These are phyloP conservation scores for Lentinus brumalis DNA, from an alignment of 768 basidiomycete genomes.

Conservation along the genomic window DNA sequence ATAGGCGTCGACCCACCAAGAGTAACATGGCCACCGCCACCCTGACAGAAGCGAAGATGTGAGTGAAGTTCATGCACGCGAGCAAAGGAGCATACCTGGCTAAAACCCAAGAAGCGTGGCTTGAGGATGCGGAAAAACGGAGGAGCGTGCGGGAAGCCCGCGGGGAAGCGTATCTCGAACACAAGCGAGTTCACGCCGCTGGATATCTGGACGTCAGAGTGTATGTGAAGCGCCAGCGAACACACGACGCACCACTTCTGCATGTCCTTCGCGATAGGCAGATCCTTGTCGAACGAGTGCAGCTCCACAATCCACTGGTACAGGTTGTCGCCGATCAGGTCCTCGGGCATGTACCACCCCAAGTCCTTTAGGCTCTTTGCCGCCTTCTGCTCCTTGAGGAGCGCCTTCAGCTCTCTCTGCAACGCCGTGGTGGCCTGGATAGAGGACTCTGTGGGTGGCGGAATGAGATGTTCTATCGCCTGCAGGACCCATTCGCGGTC, in stretches of 20 bases:
- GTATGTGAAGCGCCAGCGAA: not conserved
- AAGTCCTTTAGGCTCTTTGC: slow-evolving; percentile 51
- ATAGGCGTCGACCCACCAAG: slow-evolving; percentile 40
- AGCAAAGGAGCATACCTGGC: slow-evolving; percentile 35
- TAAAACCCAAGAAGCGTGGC: slow-evolving; percentile 72
- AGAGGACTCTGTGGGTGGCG: slow-evolving; percentile 61
- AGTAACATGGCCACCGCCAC: slow-evolving; percentile 72
- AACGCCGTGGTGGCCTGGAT: slow-evolving; percentile 57
- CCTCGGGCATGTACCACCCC: slow-evolving; percentile 73
- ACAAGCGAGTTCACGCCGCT: slow-evolving; percentile 66
- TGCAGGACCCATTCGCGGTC: slow-evolving; percentile 49
- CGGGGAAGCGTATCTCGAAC: slow-evolving; percentile 72
- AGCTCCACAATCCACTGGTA: slow-evolving; percentile 77
- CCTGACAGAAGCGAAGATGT: slow-evolving; percentile 23
- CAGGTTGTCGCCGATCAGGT: slow-evolving; percentile 65
- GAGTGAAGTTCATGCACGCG: too few relatives aligned
- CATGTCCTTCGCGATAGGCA: slow-evolving; percentile 67
- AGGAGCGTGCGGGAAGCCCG: slow-evolving; percentile 65
- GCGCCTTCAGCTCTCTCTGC: slow-evolving; percentile 59
- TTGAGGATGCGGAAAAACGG: slow-evolving; percentile 79
- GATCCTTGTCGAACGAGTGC: slow-evolving; percentile 63
- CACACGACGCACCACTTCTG: slow-evolving; percentile 40
- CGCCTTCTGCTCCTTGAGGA: slow-evolving; percentile 60
- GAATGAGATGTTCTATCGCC: slow-evolving; percentile 50
- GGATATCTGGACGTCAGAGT: not conserved